Base-by-base conservation (phyloP, 108 stramenopile species). In the Conticribra guillardii region DNA sequence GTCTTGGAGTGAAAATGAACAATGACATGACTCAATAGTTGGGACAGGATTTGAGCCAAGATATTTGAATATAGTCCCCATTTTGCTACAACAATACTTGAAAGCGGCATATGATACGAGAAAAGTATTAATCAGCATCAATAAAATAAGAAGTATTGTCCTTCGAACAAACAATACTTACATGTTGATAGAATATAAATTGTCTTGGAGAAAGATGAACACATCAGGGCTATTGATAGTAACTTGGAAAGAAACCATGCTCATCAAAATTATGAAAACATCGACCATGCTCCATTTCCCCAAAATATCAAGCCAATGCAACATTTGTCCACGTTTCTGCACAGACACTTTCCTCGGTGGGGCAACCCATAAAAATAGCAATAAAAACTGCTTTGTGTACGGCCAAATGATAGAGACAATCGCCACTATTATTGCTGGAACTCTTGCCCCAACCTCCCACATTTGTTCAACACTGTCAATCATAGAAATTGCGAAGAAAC, bases 41-140 rank as follows among this genome's bases (percentile, higher is more conserved):
- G 90, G 8, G 88, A 86, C 8, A 89, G 49, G 27, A 92, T 52
- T 64, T 92, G 90, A 11, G 90, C 90, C 27, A 85, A 72, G 85
- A 92, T 84, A 70, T 92, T 92, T 0, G 90, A 84, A 72, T 92
- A 92, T 5, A 92, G 68, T 16, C 90, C 90, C 90, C 90, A 92
- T 0, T 77, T 64, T 26, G 90, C 87, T 30, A 92, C 73, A 0
- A 92, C 88, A 60, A 87, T 41, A 5, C 37, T 41, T 41, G 5
- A 11, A 9, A 41, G 37, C n/a, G n/a, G n/a, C n/a, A n/a, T n/a
- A n/a, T 9, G 11, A 41, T 41, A 41, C 5, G 37, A 41, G 11
- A 41, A 41, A 41, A 41, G 11, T 11, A 41, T 5, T 41, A 5
- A 41, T 9, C 11, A 9, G 11, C 37, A 41, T 5, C 37, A 41